Conservation (phyloP, 352 stramenopile genomes). For the Aphanomyces stellatus region DNA sequence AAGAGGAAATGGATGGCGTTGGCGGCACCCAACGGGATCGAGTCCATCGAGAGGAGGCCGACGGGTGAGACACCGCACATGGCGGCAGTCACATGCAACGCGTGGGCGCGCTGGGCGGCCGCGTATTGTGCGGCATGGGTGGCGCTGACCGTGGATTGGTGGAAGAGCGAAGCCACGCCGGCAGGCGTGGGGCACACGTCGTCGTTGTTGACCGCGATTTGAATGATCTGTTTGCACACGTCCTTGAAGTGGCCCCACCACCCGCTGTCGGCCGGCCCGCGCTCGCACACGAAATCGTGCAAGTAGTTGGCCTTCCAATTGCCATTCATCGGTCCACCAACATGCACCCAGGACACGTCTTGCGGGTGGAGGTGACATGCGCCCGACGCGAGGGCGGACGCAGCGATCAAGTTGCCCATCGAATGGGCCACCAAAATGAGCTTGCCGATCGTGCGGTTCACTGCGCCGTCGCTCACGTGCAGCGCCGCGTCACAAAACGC, state of each 20-base stretch:
- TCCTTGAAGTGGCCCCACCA: too few relatives aligned
- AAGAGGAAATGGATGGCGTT: too few relatives aligned
- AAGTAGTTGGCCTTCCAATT: constrained; percentile 17
- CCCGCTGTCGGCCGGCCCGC: too few relatives aligned
- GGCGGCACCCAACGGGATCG: constrained; percentile 24
- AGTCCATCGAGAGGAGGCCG: constrained; percentile 33
- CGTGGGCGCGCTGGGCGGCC: constrained; percentile 27
- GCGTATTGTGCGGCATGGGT: constrained; percentile 28
- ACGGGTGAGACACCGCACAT: constrained; percentile 38
- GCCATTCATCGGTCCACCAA: constrained; percentile 25
- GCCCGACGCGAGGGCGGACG: constrained; percentile 31
- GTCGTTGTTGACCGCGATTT: too few relatives aligned
- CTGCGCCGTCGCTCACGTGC: constrained; percentile 22
- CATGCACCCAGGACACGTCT: constrained; percentile 22
- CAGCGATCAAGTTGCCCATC: constrained; percentile 47
- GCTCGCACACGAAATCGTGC: too few relatives aligned
- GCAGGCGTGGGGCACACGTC: constrained; percentile 33
- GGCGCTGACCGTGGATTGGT: constrained; percentile 32
- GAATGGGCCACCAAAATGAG: constrained; percentile 54
- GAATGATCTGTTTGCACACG: too few relatives aligned
- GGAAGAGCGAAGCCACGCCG: constrained; percentile 29
- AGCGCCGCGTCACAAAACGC: constrained; percentile 29
- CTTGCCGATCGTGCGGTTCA: constrained; percentile 30
- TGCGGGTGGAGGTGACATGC: constrained; percentile 30
- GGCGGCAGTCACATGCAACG: constrained; percentile 29